Conservation (phyloP, 1,284 basidiomycete genomes). For the Kwoniella shivajii region DNA sequence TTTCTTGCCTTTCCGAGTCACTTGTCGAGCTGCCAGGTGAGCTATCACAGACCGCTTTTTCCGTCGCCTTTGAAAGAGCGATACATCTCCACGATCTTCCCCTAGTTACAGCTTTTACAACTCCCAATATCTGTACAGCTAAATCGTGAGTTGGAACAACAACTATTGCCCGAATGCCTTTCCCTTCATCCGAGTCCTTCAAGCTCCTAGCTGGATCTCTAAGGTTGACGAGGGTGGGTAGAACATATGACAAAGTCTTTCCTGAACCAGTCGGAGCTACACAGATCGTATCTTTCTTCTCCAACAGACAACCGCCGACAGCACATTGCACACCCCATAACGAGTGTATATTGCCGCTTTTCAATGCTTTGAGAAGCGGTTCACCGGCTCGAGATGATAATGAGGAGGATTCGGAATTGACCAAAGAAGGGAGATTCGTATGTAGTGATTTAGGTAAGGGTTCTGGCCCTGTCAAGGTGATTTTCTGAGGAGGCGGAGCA, state of each 20-base stretch:
- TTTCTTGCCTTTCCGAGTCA: too few relatives aligned
- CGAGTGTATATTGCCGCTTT: constrained; percentile 29
- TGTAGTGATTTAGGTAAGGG: constrained; percentile 49
- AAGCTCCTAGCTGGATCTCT: constrained; percentile 60
- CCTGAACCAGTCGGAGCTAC: constrained; percentile 94
- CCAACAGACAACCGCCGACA: constrained; percentile 40
- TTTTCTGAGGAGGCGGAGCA: constrained; percentile 52
- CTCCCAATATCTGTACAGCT: constrained; percentile 94
- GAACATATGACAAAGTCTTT: constrained; percentile 86
- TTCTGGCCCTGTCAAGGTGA: constrained; percentile 47
- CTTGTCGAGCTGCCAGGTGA: constrained; percentile 36
- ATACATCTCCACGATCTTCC: constrained; percentile 82
- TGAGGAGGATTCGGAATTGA: constrained; percentile 29
- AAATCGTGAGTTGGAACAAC: constrained; percentile 93
- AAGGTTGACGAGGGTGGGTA: constrained; percentile 74
- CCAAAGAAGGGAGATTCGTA: constrained; percentile 45
- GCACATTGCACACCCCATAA: constrained; percentile 51
- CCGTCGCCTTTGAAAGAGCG: constrained; percentile 78
- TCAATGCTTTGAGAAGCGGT: constrained; percentile 31
- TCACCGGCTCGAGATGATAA: constrained; percentile 39
- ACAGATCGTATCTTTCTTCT: constrained; percentile 79
- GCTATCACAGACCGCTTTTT: constrained; percentile 50
- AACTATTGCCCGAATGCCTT: constrained; percentile 75
- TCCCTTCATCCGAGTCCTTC: constrained; percentile 51
- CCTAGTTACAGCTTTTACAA: constrained; percentile 63